Conservation (phyloP, 2,329 filamentous ascomycete species). For the Trichoderma aggressivum region DNA sequence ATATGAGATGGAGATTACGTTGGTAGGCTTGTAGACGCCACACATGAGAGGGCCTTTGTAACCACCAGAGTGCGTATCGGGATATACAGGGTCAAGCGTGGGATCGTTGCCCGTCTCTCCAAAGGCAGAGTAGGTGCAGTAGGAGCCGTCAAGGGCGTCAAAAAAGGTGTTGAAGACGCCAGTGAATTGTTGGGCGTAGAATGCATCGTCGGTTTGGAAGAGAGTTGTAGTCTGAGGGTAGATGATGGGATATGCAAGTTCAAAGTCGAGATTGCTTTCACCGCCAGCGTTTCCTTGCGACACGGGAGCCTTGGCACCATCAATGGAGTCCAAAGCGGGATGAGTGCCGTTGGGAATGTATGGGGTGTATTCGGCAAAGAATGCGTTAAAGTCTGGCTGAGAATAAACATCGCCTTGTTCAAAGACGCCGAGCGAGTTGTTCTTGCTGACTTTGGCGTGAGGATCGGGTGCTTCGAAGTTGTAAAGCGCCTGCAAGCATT, state of each 20-base stretch:
- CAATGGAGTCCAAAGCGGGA: slow-evolving; percentile 18
- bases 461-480: slow-evolving; percentile 31
- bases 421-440: slow-evolving; percentile 50
- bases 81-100: slow-evolving; percentile 47
- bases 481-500: slow-evolving; percentile 51
- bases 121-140: slow-evolving; percentile 50
- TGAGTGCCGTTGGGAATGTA: slow-evolving; percentile 19
- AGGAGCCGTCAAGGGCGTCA: slow-evolving; percentile 51
- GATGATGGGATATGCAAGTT: slow-evolving; percentile 46
- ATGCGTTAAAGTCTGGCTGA: slow-evolving; percentile 46
- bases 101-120: slow-evolving; percentile 44
- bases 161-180: slow-evolving; percentile 45
- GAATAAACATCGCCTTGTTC: slow-evolving; percentile 52
- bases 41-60: slow-evolving; percentile 27
- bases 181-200: slow-evolving; percentile 26
- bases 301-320: slow-evolving; percentile 20
- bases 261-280: slow-evolving; percentile 48
- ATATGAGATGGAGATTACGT: slow-evolving; percentile 42
- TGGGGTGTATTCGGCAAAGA: slow-evolving; percentile 41
- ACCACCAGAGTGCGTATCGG: slow-evolving; percentile 36
- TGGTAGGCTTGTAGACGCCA: slow-evolving; percentile 22
- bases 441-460: slow-evolving; percentile 22
- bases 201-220: slow-evolving; percentile 44
- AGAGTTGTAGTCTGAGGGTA: slow-evolving; percentile 48
- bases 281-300: slow-evolving; percentile 28